These are phyloP conservation scores for Paracamarosporium sp. DNA, from an alignment of 2,329 filamentous ascomycete species.

Conservation along the genomic window DNA sequence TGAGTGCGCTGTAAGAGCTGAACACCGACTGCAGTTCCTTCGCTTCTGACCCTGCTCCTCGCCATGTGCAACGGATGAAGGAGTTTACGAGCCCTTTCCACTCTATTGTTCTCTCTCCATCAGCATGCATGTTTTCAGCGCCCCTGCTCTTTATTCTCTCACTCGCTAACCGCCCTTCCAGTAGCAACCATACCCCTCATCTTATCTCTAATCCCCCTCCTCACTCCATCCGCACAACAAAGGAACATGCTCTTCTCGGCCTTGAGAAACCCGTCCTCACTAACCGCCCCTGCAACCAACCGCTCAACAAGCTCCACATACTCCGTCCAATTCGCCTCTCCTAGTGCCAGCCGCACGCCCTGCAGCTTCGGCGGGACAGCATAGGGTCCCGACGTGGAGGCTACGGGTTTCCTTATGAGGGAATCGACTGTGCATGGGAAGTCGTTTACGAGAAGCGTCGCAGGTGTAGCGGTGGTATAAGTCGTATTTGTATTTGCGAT, in stretches of 20 bases:
- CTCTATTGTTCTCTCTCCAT: no score
- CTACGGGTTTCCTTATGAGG: neutral
- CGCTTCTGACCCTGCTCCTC: no score
- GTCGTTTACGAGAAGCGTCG: neutral
- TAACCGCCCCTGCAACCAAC: neutral
- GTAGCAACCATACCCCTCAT: neutral
- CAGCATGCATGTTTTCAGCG: no score
- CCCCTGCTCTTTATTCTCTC: no score
- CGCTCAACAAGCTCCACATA: neutral
- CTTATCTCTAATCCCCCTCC: neutral
- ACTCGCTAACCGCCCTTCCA: no score
- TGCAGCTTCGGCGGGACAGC: neutral
- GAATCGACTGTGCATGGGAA: neutral
- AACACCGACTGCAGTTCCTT: no score
- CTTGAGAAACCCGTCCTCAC: neutral
- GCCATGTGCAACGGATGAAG: no score
- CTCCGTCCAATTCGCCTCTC: neutral
- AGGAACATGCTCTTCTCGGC: neutral
- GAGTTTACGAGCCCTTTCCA: no score
- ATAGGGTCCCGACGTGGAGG: neutral
- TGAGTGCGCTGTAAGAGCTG: no score
- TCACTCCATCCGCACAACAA: neutral
- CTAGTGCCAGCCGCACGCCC: neutral
- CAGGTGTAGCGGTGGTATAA: neutral
- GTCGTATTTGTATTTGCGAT: neutral